A percentile compares a stretch with the other conserved stretches of the same genome.
Evolutionary conservation across 2,329 filamentous ascomycete species (phyloP).

Genomic region (Monilinia fructigena): DNA sequence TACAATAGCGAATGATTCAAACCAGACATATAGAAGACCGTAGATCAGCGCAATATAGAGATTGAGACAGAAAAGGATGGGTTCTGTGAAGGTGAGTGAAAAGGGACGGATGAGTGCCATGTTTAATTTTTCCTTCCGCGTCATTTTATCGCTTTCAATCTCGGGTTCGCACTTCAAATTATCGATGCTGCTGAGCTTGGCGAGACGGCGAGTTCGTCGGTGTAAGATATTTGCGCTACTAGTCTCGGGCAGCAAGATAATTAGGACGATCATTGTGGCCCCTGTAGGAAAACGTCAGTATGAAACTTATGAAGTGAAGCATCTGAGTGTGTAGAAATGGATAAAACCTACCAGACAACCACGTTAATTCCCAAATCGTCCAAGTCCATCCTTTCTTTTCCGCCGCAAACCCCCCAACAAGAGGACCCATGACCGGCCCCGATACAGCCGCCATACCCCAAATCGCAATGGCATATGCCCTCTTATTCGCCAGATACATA

Average conservation of each 20-base stretch:
- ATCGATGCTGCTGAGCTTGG: slow-evolving; percentile 54
- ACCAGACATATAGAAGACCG: slow-evolving; percentile 61
- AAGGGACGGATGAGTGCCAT: slow-evolving; percentile 60
- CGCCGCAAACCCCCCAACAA: slow-evolving; percentile 59
- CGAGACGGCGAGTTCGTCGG: slow-evolving; percentile 57
- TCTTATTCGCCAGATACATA: slow-evolving; percentile 50
- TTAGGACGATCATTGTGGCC: slow-evolving; percentile 56
- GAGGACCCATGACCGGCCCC: slow-evolving; percentile 57
- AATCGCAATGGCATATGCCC: slow-evolving; percentile 57
- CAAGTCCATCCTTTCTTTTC: slow-evolving; percentile 58
- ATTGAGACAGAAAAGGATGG: slow-evolving; percentile 60
- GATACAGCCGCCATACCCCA: slow-evolving; percentile 52
- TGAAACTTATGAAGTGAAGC: neutral
- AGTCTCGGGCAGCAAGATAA: slow-evolving; percentile 64
- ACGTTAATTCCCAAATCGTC: slow-evolving; percentile 57
- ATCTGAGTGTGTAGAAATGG: neutral
- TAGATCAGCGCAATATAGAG: slow-evolving; percentile 62
- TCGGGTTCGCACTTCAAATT: slow-evolving; percentile 61
- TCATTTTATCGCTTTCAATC: slow-evolving; percentile 56
- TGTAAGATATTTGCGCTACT: slow-evolving; percentile 57
- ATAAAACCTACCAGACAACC: slow-evolving; percentile 48
- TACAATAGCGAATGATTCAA: slow-evolving; percentile 61
- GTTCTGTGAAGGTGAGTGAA: slow-evolving; percentile 58
- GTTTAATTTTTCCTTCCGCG: slow-evolving; percentile 46
- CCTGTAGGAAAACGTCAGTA: neutral